Evolutionary conservation across 1,284 basidiomycete genomes (phyloP).

Genomic region (Ceratobasidium sp.): DNA sequence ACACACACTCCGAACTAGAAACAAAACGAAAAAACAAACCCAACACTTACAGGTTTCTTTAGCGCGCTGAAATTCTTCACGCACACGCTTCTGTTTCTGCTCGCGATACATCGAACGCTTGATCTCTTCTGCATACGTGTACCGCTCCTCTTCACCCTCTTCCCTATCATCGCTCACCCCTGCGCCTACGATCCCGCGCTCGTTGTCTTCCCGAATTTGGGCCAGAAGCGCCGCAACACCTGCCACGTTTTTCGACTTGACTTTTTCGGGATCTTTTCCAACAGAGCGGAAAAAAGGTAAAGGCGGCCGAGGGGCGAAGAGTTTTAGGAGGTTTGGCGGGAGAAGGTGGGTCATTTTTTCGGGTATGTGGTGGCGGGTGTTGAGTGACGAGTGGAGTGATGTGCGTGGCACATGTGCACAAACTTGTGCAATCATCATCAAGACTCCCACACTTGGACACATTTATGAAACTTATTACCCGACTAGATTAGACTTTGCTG

Average conservation of each 20-base stretch:
- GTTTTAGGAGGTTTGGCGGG: constrained; percentile 92
- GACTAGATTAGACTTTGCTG: constrained; percentile 62
- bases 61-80: constrained; percentile 80
- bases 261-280: constrained; percentile 81
- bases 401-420: constrained; percentile 45
- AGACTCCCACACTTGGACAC: constrained; percentile 13
- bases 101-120: constrained; percentile 81
- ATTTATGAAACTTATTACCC: neutral
- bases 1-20: constrained; percentile 13
- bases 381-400: constrained; percentile 46
- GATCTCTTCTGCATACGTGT: constrained; percentile 79
- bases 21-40: constrained; percentile 16
- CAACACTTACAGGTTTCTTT: constrained; percentile 80
- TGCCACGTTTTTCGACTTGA: constrained; percentile 72
- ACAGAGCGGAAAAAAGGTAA: constrained; percentile 86
- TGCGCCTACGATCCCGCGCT: constrained; percentile 69
- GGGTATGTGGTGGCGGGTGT: constrained; percentile 4
- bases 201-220: constrained; percentile 80
- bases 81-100: constrained; percentile 79
- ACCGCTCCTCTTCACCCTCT: constrained; percentile 80
- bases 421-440: constrained; percentile 14
- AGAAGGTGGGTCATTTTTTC: constrained; percentile 76
- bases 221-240: constrained; percentile 80
- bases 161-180: constrained; percentile 70
- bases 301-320: constrained; percentile 91